Base-by-base conservation (phyloP, 768 basidiomycete genomes). In the Lactarius trivialis region DNA sequence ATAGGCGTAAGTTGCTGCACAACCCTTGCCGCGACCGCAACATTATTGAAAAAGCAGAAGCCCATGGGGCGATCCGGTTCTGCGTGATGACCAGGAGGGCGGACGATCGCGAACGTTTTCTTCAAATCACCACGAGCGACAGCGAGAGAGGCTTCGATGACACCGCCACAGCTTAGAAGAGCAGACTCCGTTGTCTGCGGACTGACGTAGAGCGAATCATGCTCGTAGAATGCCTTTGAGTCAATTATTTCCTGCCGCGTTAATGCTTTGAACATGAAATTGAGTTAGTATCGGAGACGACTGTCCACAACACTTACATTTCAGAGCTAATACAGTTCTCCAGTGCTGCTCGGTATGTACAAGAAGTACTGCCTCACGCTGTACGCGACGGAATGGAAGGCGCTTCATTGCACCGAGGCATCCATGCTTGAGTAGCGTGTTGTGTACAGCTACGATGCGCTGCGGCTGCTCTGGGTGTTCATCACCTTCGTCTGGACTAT, bases 11-110 rank as follows among this genome's bases (percentile, higher is more conserved):
- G 68, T 65, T 88, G 76, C 71, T 91, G 87, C 21, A 90, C 85
- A 28, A 93, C 89, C 69, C 85, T 84, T 21, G 92, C 83, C 1
- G 95, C 95, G 17, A 99, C 90, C 0, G 97, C 89, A 36, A 96
- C 94, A 71, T 99, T 99, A 74, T 99, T 99, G 77, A 94, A 97
- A 78, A 99, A 97, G 74, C 97, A 98, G 73, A 99, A 99, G 1
- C 97, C 97, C 95, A 98, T 98, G 66, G 93, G 91, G 71, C 95
- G 89, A 66, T 97, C 92, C 5, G 97, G 97, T 71, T 99, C 97
- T 7, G 97, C 95, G 70, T 99, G 97, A 72, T 99, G 97, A 0
- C 97, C 97, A 0, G 97, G 97, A 14, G 97, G 97, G 57, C 97
- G 84, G 37, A 98, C 95, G 64, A 98, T 92, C 2, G 97, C 97